These are phyloP conservation scores for Coniochaeta ligniaria DNA, from an alignment of 2,329 filamentous ascomycete genomes.

Conservation along the genomic window DNA sequence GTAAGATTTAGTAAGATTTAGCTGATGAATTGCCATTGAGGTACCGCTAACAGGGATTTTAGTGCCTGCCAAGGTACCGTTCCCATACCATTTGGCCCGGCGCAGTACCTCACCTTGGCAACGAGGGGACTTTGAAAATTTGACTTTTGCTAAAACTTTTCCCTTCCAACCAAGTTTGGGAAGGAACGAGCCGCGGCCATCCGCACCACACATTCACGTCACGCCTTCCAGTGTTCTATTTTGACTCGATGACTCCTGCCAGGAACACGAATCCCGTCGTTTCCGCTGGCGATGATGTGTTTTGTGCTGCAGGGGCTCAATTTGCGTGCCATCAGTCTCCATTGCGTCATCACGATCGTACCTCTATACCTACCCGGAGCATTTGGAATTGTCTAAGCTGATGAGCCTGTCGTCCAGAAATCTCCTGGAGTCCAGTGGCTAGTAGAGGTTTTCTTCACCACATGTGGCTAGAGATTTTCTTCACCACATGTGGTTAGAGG, in stretches of 20 bases:
- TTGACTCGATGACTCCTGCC: background rate
- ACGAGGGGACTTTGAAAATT: background rate
- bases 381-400: background rate
- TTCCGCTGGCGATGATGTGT: background rate
- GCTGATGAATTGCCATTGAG: conserved; percentile 1
- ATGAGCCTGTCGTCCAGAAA: no score
- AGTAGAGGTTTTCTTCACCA: background rate
- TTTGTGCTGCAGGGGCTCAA: background rate
- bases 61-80: background rate
- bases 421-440: no score
- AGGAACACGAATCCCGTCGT: background rate
- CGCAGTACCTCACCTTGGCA: background rate
- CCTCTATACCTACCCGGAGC: background rate
- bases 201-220: background rate
- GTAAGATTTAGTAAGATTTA: conserved; percentile 3
- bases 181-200: background rate
- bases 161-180: background rate
- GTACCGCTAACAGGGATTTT: background rate
- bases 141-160: background rate
- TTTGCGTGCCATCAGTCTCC: background rate
- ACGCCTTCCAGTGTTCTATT: background rate
- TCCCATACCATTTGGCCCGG: background rate
- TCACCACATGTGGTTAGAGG: background rate
- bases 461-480: background rate
- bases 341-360: background rate